phyloP scores from a whole-genome alignment of 495 filamentous ascomycete species.

The Parmelia sp. region DNA sequence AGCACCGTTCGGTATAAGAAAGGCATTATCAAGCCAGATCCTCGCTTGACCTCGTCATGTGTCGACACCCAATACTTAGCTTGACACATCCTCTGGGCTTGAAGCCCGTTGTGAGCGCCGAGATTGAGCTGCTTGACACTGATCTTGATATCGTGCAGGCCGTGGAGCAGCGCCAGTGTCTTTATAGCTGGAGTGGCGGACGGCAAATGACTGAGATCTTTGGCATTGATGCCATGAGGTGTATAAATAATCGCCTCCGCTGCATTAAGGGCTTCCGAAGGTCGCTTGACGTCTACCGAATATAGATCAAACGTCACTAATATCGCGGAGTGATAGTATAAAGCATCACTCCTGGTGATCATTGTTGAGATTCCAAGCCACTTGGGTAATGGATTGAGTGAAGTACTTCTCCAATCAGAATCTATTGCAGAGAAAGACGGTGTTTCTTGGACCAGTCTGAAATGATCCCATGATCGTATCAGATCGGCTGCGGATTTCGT shows the following conservation, averaged over 20 bases:
- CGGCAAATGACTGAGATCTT: conserved; percentile 32
- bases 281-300: conserved; percentile 14
- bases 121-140: conserved; percentile 46
- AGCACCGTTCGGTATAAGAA: conserved; percentile 42
- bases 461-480: conserved; percentile 45
- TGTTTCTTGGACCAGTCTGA: conserved; percentile 36
- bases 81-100: conserved; percentile 39
- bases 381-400: conserved; percentile 36
- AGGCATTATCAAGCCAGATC: conserved; percentile 43
- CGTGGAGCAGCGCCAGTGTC: conserved; percentile 48
- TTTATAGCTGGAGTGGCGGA: conserved; percentile 36
- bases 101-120: conserved; percentile 48
- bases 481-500: conserved; percentile 41
- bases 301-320: conserved; percentile 40
- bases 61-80: conserved; percentile 53
- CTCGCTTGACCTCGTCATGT: conserved; percentile 53
- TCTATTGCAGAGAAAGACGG: conserved; percentile 28
- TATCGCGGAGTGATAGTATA: conserved; percentile 50
- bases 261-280: conserved; percentile 17
- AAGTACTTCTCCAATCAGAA: conserved; percentile 35
- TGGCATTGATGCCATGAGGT: conserved; percentile 47
- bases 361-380: conserved; percentile 47
- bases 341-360: conserved; percentile 36
- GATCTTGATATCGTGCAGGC: conserved; percentile 48
- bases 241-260: conserved; percentile 51